phyloP scores from a whole-genome alignment of 768 basidiomycete species.

The Psilocybe tampanensis region DNA sequence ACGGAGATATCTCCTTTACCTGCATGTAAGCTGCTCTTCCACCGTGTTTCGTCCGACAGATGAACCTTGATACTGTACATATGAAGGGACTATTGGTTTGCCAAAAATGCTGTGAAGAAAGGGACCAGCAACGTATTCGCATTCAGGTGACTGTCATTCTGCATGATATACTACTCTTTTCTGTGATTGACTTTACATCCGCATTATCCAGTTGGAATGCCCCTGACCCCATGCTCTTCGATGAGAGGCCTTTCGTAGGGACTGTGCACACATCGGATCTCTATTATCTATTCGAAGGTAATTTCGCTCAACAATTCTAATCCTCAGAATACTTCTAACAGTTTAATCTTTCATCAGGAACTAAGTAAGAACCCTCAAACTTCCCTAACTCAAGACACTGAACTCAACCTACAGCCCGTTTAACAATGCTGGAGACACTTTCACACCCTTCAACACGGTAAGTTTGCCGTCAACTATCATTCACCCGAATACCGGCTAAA shows the following conservation, averaged over 20 bases:
- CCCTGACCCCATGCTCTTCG: constrained; percentile 40
- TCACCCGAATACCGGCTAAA: neutral
- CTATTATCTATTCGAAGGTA: constrained; percentile 45
- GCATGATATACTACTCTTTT: neutral
- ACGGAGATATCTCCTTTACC: constrained; percentile 42
- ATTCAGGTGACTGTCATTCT: constrained; percentile 28
- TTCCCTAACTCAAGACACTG: neutral
- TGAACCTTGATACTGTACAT: no score
- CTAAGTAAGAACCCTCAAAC: constrained; percentile 23
- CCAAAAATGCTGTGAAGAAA: constrained; percentile 30
- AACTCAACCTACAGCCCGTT: constrained; percentile 19
- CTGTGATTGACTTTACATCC: neutral
- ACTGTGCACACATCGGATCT: constrained; percentile 47
- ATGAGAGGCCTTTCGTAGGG: constrained; percentile 36
- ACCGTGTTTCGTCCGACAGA: no score
- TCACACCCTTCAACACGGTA: constrained; percentile 39
- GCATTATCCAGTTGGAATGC: constrained; percentile 40
- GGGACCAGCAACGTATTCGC: constrained; percentile 35
- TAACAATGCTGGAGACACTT: constrained; percentile 35
- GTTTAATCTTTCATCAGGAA: constrained; percentile 20
- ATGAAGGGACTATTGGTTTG: constrained; percentile 42
- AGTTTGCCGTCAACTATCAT: constrained; percentile 4
- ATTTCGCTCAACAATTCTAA: constrained; percentile 4
- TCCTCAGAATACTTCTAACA: neutral
- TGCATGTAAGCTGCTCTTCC: constrained; percentile 37